Evolutionary conservation across 1,284 basidiomycete species (phyloP), one percentile per base, ranked within the genome.

Genomic region (Sparassis latifolia): DNA sequence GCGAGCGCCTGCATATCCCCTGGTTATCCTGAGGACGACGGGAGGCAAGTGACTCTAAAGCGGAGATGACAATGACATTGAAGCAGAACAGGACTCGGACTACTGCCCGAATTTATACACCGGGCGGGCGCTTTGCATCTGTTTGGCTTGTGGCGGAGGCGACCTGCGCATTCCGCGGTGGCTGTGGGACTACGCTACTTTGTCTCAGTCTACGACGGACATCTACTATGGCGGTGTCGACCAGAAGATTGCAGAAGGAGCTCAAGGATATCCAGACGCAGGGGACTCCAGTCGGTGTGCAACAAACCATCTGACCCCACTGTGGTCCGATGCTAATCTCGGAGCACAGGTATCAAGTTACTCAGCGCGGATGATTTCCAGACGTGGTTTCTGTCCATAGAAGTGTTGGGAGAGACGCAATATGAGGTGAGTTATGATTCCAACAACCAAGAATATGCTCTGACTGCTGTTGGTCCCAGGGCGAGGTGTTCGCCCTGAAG

Each of bases 341-440:
- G 9, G 7, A 5, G 33, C 10, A 27, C 58, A 88, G 89, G 88
- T 38, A 89, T 91, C 57, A 75, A 68, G 45, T 73, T 91, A 27
- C 60, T 88, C 41, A 75, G 77, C 51, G 85, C 86, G 4, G 84
- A 89, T 52, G 79, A 89, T 68, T 85, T 89, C 59, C 69, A 77
- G 58, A 82, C 74, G 41, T 90, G 89, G 88, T 67, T 74, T 56
- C 80, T 90, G 61, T 76, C 81, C 4, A 79, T 90, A 59, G 82
- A 91, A 65, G 84, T 90, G 44, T 78, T 89, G 71, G 89, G 88
- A 32, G 83, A 90, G 52, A 86, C 82, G 41, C 61, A 85, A 52
- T 91, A 88, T 70, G 64, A 80, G 74, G 88, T 81, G 58, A 50
- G 71, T 51, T 44, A 7, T 20, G 28, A 27, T 43, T 47, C 27